phyloP scores from a whole-genome alignment of 1,139 yeast species.

The Saccharomycopsis hybrid region DNA sequence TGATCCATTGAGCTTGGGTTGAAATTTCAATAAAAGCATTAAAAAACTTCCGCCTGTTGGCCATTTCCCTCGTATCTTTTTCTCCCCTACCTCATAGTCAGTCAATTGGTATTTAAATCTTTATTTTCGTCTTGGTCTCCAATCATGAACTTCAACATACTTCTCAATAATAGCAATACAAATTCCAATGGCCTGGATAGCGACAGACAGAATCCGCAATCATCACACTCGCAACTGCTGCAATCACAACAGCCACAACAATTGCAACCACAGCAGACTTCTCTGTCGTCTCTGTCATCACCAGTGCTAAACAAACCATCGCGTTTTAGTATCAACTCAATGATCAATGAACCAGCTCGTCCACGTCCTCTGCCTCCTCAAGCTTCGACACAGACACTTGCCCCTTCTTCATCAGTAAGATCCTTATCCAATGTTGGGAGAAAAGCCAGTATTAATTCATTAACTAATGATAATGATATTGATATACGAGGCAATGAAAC shows the following conservation, averaged over 20 bases:
- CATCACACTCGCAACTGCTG: neutral
- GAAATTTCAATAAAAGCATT: too few relatives aligned
- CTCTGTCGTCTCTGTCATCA: neutral
- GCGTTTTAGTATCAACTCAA: constrained; percentile 10
- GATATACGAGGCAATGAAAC: constrained; percentile 36
- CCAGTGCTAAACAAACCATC: neutral
- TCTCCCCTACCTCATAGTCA: too few relatives aligned
- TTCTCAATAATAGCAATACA: constrained; percentile 7
- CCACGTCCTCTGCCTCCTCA: too few relatives aligned
- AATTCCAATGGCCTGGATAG: neutral
- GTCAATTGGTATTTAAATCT: too few relatives aligned
- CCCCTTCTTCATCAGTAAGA: too few relatives aligned
- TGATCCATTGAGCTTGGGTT: too few relatives aligned
- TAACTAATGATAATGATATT: constrained; percentile 43
- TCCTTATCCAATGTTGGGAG: too few relatives aligned
- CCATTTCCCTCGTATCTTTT: too few relatives aligned
- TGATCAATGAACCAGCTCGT: too few relatives aligned
- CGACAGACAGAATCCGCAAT: neutral
- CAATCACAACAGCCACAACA: neutral
- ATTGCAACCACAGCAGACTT: neutral
- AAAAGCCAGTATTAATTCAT: constrained; percentile 39
- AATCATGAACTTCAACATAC: constrained; percentile 12
- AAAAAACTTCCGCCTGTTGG: too few relatives aligned
- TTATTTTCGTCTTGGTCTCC: neutral
- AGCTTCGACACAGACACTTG: too few relatives aligned